phyloP scores from a whole-genome alignment of 768 basidiomycete species.

The Auriscalpium vulgare region DNA sequence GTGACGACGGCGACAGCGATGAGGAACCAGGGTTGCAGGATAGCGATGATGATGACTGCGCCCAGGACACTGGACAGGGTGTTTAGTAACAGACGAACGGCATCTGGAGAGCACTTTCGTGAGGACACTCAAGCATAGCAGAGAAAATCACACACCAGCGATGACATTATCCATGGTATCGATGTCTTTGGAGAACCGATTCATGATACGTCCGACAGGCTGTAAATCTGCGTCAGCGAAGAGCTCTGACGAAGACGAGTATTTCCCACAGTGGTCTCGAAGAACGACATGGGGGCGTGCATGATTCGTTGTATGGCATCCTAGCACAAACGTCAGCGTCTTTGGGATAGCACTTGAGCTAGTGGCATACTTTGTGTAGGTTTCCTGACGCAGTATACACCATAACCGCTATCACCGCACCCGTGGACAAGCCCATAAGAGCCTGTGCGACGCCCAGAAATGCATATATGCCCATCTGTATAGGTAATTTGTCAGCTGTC shows the following conservation, averaged over 20 bases:
- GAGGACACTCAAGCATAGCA: background rate
- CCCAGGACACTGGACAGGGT: conserved; percentile 64
- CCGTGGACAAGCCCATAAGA: conserved; percentile 59
- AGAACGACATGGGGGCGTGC: conserved; percentile 85
- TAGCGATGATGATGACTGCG: conserved; percentile 70
- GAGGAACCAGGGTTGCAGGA: conserved; percentile 79
- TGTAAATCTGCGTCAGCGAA: conserved; percentile 15
- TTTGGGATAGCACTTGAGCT: background rate
- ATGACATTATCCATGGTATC: conserved; percentile 75
- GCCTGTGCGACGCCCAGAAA: conserved; percentile 66
- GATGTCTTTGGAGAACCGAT: conserved; percentile 83
- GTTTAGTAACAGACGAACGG: conserved; percentile 61
- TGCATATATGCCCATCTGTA: conserved; percentile 78
- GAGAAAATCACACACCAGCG: conserved; percentile 33
- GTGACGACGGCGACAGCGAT: conserved; percentile 59
- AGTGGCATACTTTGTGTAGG: conserved; percentile 45
- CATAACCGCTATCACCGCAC: conserved; percentile 52
- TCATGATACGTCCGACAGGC: conserved; percentile 84
- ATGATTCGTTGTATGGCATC: conserved; percentile 61
- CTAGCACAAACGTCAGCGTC: conserved; percentile 22
- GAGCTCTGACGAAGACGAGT: background rate
- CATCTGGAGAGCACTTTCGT: conserved; percentile 33
- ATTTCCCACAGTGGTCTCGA: conserved; percentile 64
- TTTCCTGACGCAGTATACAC: conserved; percentile 71
- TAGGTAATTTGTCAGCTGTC: background rate